Percentiles rank a stretch among this genome's conserved stretches.
These are phyloP conservation scores for Candida sp. DNA, from an alignment of 1,139 yeast species.

Conservation along the genomic window DNA sequence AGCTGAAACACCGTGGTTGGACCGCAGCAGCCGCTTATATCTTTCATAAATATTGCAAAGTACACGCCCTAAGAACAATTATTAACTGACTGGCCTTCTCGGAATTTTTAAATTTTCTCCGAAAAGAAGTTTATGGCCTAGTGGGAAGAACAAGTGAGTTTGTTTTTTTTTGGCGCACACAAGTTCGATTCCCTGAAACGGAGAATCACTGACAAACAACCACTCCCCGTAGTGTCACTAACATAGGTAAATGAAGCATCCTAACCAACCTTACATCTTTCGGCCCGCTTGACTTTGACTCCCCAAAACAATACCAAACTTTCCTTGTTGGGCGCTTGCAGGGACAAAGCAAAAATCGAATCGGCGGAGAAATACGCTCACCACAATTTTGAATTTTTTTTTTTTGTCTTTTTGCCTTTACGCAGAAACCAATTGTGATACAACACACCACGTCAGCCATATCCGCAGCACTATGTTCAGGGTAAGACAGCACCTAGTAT, in stretches of 20 bases:
- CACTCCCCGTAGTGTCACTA: too few species aligned
- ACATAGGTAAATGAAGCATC: too few species aligned
- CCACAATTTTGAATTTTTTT: not conserved
- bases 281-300: not conserved
- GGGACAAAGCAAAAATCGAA: not conserved
- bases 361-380: not conserved
- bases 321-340: not conserved
- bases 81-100: not conserved
- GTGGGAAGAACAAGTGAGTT: not conserved
- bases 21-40: not conserved
- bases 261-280: too few species aligned
- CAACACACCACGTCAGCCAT: conserved; percentile 1
- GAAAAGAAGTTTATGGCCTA: not conserved
- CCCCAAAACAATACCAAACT: not conserved
- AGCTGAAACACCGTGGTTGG: not conserved
- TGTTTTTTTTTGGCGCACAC: not conserved
- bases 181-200: not conserved
- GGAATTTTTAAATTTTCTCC: not conserved
- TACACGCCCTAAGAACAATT: not conserved
- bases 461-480: not conserved
- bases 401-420: not conserved
- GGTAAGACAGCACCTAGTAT: not conserved
- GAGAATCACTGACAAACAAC: not conserved
- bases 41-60: not conserved
- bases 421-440: too few species aligned